Evolutionary conservation across 345 rosid genomes (phyloP), one percentile per base, ranked within the genome.

Genomic region (Laguncularia racemosa): DNA sequence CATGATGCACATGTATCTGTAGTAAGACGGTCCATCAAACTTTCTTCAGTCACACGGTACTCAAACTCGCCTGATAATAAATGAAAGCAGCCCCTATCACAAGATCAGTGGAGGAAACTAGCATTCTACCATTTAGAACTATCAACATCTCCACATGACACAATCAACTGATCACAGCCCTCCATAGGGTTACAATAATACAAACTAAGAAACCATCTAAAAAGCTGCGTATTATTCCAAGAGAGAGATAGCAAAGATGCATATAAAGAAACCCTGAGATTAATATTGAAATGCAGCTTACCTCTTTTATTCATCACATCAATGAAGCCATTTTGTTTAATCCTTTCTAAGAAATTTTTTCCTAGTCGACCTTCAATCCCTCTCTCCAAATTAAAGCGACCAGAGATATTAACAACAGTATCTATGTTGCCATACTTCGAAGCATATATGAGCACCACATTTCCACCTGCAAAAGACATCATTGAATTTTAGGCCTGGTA

Each of bases 291-390:
- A 33, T 33, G 40, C 40, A 20, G 26, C 59, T 64, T 66, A 84
- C 92, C 95, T 57, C 74, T 84, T 63, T 66, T 81, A 61, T 82
- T 82, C 56, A n/a, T 62, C 26, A 91, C 85, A 68, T 88, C 90
- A 47, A 91, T 79, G 61, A 71, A 85, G 19, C 93, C 84, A 26
- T 67, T 57, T 69, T 84, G 76, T 58, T 73, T 76, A 70, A 91
- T 89, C 73, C 69, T 89, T 48, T 73, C 71, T 3, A 76, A 58
- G 63, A 67, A 88, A 65, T 78, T 80, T 62, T 75, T 76, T 28
- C 98, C 98, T 64, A 89, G 58, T 40, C 95, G 83, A 40, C 73
- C 78, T 71, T 89, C 89, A 6, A 88, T 82, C 56, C 95, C 90
- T 54, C 76, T 82, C 68, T 79, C 75, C 21, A 89, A 76, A 70